phyloP scores from a whole-genome alignment of 768 basidiomycete genomes.

The Hortiboletus flavorubellus region DNA sequence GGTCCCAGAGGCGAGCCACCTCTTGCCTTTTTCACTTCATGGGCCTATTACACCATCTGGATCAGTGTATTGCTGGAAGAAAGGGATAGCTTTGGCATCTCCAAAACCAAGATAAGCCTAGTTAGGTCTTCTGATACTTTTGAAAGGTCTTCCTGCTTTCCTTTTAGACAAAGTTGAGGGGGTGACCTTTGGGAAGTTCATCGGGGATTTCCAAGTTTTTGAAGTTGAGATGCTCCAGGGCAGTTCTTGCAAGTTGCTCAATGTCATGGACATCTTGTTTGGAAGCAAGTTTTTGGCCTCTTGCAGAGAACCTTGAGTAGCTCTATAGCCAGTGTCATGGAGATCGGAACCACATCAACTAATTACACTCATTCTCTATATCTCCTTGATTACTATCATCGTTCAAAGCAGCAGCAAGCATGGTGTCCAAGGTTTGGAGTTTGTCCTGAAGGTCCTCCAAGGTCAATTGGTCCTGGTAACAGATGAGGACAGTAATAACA shows the following conservation, averaged over 20 bases:
- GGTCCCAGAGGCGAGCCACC: neutral
- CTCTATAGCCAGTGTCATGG: neutral
- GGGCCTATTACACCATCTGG: slow-evolving; percentile 2
- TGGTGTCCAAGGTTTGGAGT: neutral
- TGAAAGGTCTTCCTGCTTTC: neutral
- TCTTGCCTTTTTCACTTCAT: slow-evolving; percentile 7
- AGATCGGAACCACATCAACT: too few relatives aligned
- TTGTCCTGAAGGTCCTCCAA: neutral
- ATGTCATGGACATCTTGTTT: neutral
- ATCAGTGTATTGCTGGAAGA: slow-evolving; percentile 2
- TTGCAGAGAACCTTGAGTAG: neutral
- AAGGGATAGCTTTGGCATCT: neutral
- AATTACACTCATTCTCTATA: neutral
- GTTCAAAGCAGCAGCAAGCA: neutral
- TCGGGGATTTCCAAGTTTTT: fast-evolving
- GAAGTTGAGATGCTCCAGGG: neutral
- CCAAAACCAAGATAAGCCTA: neutral
- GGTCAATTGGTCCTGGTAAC: neutral
- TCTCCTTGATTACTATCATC: neutral
- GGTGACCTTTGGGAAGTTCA: neutral
- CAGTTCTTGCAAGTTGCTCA: neutral
- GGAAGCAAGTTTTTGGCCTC: neutral
- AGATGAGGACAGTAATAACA: neutral
- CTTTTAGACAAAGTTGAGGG: neutral
- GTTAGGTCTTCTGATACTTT: neutral